A percentile compares a stretch with the other conserved stretches of the same genome.
These are phyloP conservation scores for Colletotrichum spinosum DNA, from an alignment of 2,329 filamentous ascomycete species.

Conservation along the genomic window DNA sequence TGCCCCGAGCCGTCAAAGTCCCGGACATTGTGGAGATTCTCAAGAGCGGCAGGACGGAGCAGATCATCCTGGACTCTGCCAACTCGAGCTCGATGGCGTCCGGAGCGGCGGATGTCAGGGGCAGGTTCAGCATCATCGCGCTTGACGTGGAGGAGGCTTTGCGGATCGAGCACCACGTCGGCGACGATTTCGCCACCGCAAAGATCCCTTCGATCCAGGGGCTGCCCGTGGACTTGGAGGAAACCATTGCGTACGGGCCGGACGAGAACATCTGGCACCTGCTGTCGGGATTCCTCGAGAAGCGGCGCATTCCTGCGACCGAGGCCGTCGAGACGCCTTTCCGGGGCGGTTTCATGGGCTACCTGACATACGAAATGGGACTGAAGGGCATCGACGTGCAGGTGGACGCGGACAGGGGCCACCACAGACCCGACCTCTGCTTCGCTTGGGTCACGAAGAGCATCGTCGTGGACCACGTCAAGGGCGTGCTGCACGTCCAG, in stretches of 20 bases:
- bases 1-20: conserved; percentile 60
- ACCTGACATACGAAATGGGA: conserved; percentile 86
- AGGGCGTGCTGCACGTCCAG: conserved; percentile 74
- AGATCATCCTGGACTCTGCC: conserved; percentile 70
- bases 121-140: conserved; percentile 80
- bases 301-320: conserved; percentile 40
- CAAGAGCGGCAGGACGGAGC: conserved; percentile 53
- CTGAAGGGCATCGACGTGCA: conserved; percentile 68
- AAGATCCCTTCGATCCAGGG: conserved; percentile 37
- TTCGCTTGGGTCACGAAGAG: conserved; percentile 83
- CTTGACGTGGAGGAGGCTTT: conserved; percentile 68
- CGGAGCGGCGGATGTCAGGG: conserved; percentile 59
- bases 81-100: conserved; percentile 60
- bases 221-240: conserved; percentile 38
- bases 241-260: conserved; percentile 44
- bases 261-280: conserved; percentile 61
- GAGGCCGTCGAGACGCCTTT: conserved; percentile 63
- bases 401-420: conserved; percentile 46
- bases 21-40: conserved; percentile 67
- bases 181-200: conserved; percentile 54
- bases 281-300: conserved; percentile 57
- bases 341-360: conserved; percentile 87
- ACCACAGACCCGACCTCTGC: conserved; percentile 75
- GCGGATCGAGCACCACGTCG: conserved; percentile 68
- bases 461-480: conserved; percentile 79